Evolutionary conservation across 768 basidiomycete genomes (phyloP).

Genomic region (Calocera cornea): DNA sequence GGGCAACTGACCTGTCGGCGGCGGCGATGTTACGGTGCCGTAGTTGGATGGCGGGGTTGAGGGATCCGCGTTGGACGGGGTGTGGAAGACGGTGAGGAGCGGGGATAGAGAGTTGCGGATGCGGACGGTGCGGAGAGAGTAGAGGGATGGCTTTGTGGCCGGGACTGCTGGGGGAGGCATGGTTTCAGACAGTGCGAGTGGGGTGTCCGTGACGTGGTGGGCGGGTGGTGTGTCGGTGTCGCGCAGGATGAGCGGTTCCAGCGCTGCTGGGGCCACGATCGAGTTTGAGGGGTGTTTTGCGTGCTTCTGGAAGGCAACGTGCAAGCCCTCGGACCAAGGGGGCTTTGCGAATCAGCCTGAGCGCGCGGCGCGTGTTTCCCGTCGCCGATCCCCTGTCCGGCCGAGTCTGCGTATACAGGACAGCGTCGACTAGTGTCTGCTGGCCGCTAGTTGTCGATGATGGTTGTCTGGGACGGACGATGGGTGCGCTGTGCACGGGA

Average conservation of each 20-base stretch:
- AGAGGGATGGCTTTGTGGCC: constrained; percentile 1
- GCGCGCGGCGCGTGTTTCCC: background rate
- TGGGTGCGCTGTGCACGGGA: background rate
- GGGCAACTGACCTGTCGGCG: background rate
- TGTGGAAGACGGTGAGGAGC: background rate
- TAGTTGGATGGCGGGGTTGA: background rate
- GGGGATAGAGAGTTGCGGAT: background rate
- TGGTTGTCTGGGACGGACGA: background rate
- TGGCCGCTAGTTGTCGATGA: background rate
- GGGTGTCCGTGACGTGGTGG: background rate
- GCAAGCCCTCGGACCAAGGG: background rate
- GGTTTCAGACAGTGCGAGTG: background rate
- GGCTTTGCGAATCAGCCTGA: constrained; percentile 1
- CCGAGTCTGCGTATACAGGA: background rate
- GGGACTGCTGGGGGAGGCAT: background rate
- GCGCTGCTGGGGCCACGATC: background rate
- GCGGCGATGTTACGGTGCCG: background rate
- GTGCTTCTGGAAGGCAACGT: background rate
- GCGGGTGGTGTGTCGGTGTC: background rate
- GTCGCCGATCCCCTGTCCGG: background rate
- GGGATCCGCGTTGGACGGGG: background rate
- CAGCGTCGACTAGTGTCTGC: background rate
- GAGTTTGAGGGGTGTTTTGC: background rate
- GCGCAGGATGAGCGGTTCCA: background rate
- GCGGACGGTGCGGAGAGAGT: background rate